phyloP scores from a whole-genome alignment of 306 rosid species.

The Datisca glomerata region DNA sequence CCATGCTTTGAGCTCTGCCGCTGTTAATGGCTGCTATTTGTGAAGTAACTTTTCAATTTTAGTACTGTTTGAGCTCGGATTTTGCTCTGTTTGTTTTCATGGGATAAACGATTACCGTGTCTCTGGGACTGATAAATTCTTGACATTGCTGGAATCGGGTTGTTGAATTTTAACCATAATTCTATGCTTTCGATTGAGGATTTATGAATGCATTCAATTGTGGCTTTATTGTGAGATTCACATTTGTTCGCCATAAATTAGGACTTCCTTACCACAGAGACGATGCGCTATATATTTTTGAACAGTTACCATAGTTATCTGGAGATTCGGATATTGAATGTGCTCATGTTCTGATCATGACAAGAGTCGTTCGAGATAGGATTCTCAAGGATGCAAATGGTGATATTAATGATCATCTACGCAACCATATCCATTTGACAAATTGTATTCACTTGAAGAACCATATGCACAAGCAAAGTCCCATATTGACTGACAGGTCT shows the following conservation, averaged over 20 bases:
- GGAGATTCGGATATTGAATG: conserved; percentile 28
- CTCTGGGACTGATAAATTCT: conserved; percentile 7
- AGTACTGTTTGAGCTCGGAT: neutral
- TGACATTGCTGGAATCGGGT: too few species aligned
- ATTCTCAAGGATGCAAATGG: conserved; percentile 97
- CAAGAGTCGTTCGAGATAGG: conserved; percentile 82
- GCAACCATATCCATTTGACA: conserved; percentile 94
- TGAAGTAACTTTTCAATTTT: conserved; percentile 14
- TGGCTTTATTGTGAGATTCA: conserved; percentile 22
- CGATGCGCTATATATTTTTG: conserved; percentile 30
- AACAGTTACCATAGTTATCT: conserved; percentile 30
- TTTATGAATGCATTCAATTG: conserved; percentile 24
- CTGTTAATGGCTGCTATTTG: conserved; percentile 12
- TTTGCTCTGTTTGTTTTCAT: conserved; percentile 11
- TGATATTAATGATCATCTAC: conserved; percentile 86
- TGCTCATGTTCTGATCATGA: conserved; percentile 67
- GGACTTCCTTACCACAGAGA: conserved; percentile 7
- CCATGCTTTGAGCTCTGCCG: conserved; percentile 11
- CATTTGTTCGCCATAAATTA: conserved; percentile 14
- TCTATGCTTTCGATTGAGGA: conserved; percentile 1
- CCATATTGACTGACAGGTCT: conserved; percentile 75
- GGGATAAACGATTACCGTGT: conserved; percentile 8
- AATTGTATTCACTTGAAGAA: conserved; percentile 99
- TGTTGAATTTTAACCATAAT: conserved; percentile 1
- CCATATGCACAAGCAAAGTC: conserved; percentile 98